A percentile compares a stretch with the other conserved stretches of the same genome.
phyloP scores from a whole-genome alignment of 2,329 filamentous ascomycete species.

The Apiospora hydei region DNA sequence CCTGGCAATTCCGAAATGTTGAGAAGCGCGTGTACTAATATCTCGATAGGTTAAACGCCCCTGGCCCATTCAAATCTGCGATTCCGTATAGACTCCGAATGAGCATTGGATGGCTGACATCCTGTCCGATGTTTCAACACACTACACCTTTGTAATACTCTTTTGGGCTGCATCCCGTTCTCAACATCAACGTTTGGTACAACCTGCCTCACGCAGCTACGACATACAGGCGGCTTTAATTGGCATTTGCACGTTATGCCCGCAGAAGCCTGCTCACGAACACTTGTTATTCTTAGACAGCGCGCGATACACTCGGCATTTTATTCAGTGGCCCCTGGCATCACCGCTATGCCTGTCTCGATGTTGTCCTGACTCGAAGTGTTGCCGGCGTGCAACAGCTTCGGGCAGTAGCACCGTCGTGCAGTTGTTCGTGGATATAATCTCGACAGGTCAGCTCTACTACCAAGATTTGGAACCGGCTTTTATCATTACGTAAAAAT shows the following conservation, averaged over 20 bases:
- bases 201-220: slow-evolving; percentile 26
- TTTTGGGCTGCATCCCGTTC: slow-evolving; percentile 29
- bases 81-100: slow-evolving; percentile 41
- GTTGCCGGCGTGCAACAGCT: slow-evolving; percentile 1
- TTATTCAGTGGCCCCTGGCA: slow-evolving; percentile 1
- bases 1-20: not conserved
- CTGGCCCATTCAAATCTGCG: slow-evolving; percentile 35
- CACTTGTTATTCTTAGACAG: slow-evolving; percentile 22
- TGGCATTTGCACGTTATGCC: slow-evolving; percentile 15
- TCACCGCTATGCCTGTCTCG: slow-evolving; percentile 2
- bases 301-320: slow-evolving; percentile 14
- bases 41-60: slow-evolving; percentile 10
- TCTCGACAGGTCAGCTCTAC: slow-evolving; percentile 18
- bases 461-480: slow-evolving; percentile 19
- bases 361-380: slow-evolving; percentile 16
- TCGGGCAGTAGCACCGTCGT: slow-evolving; percentile 1
- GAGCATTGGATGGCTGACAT: slow-evolving; percentile 36
- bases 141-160: slow-evolving; percentile 38
- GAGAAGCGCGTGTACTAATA: not conserved
- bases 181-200: slow-evolving; percentile 26
- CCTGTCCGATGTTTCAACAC: slow-evolving; percentile 22
- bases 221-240: slow-evolving; percentile 23
- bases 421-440: slow-evolving; percentile 21
- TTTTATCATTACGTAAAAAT: slow-evolving; percentile 19
- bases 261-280: slow-evolving; percentile 17